These are phyloP conservation scores for Singerocomus rubriflavus DNA, from an alignment of 1,284 basidiomycete species.

Conservation along the genomic window DNA sequence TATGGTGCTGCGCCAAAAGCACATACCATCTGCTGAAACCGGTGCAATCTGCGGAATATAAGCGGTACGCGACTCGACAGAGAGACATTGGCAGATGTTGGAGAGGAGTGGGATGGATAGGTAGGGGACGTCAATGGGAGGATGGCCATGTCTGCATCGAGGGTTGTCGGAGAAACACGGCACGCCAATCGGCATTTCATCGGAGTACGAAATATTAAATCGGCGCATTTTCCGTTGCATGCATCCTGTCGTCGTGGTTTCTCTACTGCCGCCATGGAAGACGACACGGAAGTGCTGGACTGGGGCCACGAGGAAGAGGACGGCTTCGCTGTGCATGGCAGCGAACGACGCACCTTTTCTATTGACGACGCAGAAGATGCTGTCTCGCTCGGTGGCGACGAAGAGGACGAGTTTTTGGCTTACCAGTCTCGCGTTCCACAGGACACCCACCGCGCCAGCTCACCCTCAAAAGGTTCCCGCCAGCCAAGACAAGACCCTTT, in stretches of 20 bases:
- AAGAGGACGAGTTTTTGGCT: conserved; percentile 51
- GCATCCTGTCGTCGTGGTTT: conserved; percentile 3
- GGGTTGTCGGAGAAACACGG: conserved; percentile 33
- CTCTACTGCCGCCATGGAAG: conserved; percentile 47
- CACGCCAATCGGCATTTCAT: conserved; percentile 29
- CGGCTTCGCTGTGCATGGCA: conserved; percentile 27
- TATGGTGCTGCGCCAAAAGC: background rate
- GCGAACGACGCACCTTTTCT: conserved; percentile 28
- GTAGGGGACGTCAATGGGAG: conserved; percentile 54
- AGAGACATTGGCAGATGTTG: conserved; percentile 33
- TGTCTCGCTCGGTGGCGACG: conserved; percentile 69
- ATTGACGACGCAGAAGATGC: conserved; percentile 61
- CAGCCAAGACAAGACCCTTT: conserved; percentile 15
- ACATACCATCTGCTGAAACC: conserved; percentile 83
- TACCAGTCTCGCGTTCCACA: conserved; percentile 34
- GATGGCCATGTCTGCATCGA: conserved; percentile 42
- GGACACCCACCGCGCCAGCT: conserved; percentile 11
- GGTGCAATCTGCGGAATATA: conserved; percentile 72
- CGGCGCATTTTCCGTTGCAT: conserved; percentile 27
- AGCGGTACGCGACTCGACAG: conserved; percentile 63
- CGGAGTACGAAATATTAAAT: conserved; percentile 25
- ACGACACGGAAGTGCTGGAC: conserved; percentile 66
- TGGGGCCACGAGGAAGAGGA: conserved; percentile 76
- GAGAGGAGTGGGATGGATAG: conserved; percentile 37
- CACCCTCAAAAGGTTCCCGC: conserved; percentile 19